phyloP scores from a whole-genome alignment of 768 basidiomycete genomes.

The Sporobolomyces roseus region DNA sequence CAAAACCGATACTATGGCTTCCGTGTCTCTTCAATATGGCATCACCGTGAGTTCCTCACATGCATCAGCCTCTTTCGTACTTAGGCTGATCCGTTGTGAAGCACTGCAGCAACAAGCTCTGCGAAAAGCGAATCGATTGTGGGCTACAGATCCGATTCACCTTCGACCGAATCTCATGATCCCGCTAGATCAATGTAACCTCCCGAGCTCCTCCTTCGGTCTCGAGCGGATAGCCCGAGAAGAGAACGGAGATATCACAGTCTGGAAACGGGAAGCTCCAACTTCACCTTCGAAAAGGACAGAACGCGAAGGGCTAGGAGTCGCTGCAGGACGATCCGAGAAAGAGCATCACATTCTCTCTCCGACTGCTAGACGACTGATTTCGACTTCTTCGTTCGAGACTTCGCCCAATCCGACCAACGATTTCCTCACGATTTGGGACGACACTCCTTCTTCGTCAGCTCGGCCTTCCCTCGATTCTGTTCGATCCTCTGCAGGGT shows the following conservation, averaged over 20 bases:
- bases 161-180: conserved; percentile 76
- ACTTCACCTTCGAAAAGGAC: background rate
- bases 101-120: conserved; percentile 59
- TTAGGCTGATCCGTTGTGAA: background rate
- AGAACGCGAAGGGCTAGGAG: background rate
- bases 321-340: background rate
- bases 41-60: conserved; percentile 64
- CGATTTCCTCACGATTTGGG: conserved; percentile 23
- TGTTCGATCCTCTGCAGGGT: background rate
- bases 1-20: conserved; percentile 72
- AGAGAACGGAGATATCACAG: conserved; percentile 30
- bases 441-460: conserved; percentile 1
- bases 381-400: background rate
- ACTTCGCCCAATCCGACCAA: background rate
- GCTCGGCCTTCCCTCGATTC: conserved; percentile 9
- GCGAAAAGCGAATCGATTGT: conserved; percentile 82
- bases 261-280: conserved; percentile 11
- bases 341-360: conserved; percentile 6
- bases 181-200: conserved; percentile 53
- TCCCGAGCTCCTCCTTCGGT: conserved; percentile 34
- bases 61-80: too few relatives aligned
- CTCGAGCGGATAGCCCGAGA: conserved; percentile 32
- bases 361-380: conserved; percentile 7
- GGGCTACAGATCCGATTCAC: conserved; percentile 89
- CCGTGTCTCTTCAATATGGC: conserved; percentile 84